Percentiles rank a stretch among this genome's conserved stretches.
phyloP scores from a whole-genome alignment of 805 yeast genomes.

The Metschnikowia similis region DNA sequence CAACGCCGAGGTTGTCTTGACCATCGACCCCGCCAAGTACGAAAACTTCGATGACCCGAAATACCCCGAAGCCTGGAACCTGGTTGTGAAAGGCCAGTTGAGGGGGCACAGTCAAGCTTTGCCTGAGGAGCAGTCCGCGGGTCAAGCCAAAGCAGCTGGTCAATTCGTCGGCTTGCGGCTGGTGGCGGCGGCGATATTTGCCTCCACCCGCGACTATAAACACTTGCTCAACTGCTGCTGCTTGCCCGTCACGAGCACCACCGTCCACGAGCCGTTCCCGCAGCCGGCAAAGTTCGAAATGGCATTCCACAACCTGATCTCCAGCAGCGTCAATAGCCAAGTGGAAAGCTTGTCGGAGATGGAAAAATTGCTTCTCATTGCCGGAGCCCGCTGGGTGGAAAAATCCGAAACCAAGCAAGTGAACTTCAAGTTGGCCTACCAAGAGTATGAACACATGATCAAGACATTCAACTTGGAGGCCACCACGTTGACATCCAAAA shows the following conservation, averaged over 20 bases:
- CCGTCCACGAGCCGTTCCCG: constrained; percentile 20
- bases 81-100: constrained; percentile 23
- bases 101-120: not conserved
- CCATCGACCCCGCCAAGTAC: constrained; percentile 18
- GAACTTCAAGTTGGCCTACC: constrained; percentile 72
- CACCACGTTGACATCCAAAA: constrained; percentile 22
- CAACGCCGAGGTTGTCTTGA: constrained; percentile 41
- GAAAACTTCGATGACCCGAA: constrained; percentile 12
- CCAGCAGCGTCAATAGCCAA: not conserved
- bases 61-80: constrained; percentile 45
- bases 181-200: constrained; percentile 38
- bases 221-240: constrained; percentile 42
- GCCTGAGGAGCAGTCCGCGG: too few relatives aligned
- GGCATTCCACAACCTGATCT: constrained; percentile 14
- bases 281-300: constrained; percentile 23
- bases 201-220: constrained; percentile 55
- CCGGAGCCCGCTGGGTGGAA: constrained; percentile 67
- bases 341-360: constrained; percentile 50
- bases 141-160: not conserved
- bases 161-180: constrained; percentile 9
- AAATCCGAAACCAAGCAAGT: constrained; percentile 56
- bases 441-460: constrained; percentile 64
- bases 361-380: constrained; percentile 66
- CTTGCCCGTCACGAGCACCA: constrained; percentile 37
- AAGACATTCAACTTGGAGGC: constrained; percentile 39